Evolutionary conservation across 176 grass and related monocot genomes (phyloP), one percentile per base, ranked within the genome.

Genomic region (Elaeis guineensis): DNA sequence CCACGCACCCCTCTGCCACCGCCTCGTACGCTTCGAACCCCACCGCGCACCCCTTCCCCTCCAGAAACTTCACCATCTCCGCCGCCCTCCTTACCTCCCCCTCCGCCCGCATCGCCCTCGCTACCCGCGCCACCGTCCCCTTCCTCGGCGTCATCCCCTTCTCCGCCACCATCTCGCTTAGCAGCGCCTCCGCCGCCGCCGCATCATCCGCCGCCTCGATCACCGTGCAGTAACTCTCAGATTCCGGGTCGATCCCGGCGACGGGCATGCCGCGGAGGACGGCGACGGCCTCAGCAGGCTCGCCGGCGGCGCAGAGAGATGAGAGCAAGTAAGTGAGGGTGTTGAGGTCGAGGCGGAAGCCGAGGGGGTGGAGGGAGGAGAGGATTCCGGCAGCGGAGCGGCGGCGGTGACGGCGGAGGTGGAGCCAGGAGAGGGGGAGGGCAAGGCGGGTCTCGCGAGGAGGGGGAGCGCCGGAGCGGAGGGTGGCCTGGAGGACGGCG

Each of bases 1-100:
- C 2, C 51, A 67, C 17, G 18, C 52, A 67, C n/a, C 52, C 65
- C 52, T 67, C 65, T 21, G 11, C 65, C 25, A 21, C 65, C 17
- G 52, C 52, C 25, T 67, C 65, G 65, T 67, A 67, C 65, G 25
- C 65, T 4, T 67, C 65, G 51, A 67, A 67, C 16, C 51, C 65
- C 65, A 67, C 65, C 9, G 7, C 25, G 51, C 51, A 67, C 8
- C 65, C 65, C 4, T 19, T 25, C 51, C 26, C 30, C 65, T 67
- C 51, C 52, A 67, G 29, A 26, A 39, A 1, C 52, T 52, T 32
- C 25, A 67, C 17, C 25, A 55, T 25, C 21, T 67, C 65, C 25
- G 17, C 25, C 51, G 51, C 65, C 51, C 52, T 17, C 65, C 52
- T 55, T 8, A 52, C 17, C 8, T 32, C 23, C 17, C 65, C 65